Evolutionary conservation across 192 early-diverging fungal species (phyloP).

Genomic region (Obelidium mucronatum): DNA sequence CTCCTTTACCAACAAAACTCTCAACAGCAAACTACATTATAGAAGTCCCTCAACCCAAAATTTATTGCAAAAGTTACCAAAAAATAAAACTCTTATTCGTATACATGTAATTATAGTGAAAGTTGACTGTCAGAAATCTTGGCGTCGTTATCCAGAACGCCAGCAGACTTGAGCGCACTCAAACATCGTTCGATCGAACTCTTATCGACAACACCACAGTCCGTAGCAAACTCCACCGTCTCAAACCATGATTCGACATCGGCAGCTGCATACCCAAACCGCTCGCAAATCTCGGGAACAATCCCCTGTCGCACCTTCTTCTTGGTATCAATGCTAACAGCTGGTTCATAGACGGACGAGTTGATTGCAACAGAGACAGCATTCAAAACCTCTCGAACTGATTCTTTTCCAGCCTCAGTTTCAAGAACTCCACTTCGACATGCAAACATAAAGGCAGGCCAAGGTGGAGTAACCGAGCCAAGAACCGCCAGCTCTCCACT

Average conservation of each 20-base stretch:
- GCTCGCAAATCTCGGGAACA: constrained; percentile 43
- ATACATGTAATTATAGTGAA: not conserved
- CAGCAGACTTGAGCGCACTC: constrained; percentile 62
- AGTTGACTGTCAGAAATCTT: not conserved
- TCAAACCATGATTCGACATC: constrained; percentile 75
- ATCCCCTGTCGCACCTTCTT: constrained; percentile 35
- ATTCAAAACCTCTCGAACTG: constrained; percentile 35
- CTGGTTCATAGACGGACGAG: constrained; percentile 54
- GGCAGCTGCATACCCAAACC: constrained; percentile 58
- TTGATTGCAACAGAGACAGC: constrained; percentile 52
- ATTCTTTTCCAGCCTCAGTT: constrained; percentile 30
- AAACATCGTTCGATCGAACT: constrained; percentile 57
- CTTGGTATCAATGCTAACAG: constrained; percentile 48
- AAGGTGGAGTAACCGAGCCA: constrained; percentile 83
- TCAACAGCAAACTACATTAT: no score
- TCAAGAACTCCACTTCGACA: constrained; percentile 41
- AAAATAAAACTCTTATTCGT: not conserved
- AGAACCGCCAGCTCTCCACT: constrained; percentile 71
- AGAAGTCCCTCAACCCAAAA: no score
- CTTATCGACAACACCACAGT: constrained; percentile 49
- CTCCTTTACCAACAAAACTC: no score
- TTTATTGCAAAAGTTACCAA: no score
- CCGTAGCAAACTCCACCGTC: constrained; percentile 60
- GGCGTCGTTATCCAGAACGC: constrained; percentile 36
- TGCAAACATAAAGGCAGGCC: constrained; percentile 90